phyloP scores from a whole-genome alignment of 352 stramenopile genomes.

The Heterotrichella gracilis region DNA sequence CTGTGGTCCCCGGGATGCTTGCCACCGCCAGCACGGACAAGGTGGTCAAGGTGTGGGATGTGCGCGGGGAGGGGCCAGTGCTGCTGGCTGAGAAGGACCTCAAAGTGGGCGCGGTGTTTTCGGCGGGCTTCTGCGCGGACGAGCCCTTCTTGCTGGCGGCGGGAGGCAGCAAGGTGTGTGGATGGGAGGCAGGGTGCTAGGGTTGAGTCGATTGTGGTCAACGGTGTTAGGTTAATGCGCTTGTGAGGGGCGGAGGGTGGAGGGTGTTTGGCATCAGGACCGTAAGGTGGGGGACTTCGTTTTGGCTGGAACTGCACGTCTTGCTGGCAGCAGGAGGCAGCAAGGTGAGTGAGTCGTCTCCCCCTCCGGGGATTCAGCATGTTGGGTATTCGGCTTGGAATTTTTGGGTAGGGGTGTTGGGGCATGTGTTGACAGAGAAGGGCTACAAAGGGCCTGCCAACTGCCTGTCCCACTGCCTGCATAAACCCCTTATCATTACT shows the following conservation, averaged over 20 bases:
- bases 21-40: conserved; percentile 78
- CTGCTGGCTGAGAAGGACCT: conserved; percentile 54
- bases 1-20: conserved; percentile 52
- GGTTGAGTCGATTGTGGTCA: no score
- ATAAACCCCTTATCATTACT: no score
- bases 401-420: no score
- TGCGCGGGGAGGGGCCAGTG: conserved; percentile 24
- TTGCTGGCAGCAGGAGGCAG: conserved; percentile 48
- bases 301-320: conserved; percentile 42
- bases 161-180: conserved; percentile 43
- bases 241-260: conserved; percentile 22
- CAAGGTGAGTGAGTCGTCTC: no score
- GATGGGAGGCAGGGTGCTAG: no score
- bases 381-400: no score
- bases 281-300: conserved; percentile 62
- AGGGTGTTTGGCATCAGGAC: conserved; percentile 46
- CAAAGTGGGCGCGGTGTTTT: conserved; percentile 53
- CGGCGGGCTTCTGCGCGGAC: conserved; percentile 48
- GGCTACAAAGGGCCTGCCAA: no score
- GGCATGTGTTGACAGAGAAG: no score
- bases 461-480: no score
- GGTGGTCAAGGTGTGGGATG: conserved; percentile 83
- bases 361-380: no score
- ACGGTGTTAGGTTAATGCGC: no score
- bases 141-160: conserved; percentile 45